Percentiles rank a stretch among this genome's conserved stretches.
Conservation (phyloP, 805 yeast species). For the Ogataea neopini region DNA sequence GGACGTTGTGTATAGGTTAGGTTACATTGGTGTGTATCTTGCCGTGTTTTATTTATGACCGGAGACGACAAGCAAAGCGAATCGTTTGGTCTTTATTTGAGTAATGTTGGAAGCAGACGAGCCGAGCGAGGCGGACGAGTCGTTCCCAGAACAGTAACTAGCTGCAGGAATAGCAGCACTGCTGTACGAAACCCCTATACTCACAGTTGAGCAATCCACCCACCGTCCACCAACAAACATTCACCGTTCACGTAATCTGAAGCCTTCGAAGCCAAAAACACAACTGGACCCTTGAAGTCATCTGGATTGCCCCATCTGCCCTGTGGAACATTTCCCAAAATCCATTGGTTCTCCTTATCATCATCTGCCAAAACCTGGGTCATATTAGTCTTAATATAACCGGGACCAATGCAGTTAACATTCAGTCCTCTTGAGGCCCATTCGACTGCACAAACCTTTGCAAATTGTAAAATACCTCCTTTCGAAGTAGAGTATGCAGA, state of each 20-base stretch:
- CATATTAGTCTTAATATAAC: slow-evolving; percentile 50
- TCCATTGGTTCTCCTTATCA: slow-evolving; percentile 28
- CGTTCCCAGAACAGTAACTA: no score
- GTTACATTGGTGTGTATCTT: no score
- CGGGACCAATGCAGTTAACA: slow-evolving; percentile 53
- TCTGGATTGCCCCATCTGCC: slow-evolving; percentile 51
- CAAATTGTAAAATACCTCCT: slow-evolving; percentile 40
- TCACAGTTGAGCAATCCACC: slow-evolving; percentile 40
- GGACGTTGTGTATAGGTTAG: no score
- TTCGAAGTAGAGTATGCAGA: slow-evolving; percentile 46
- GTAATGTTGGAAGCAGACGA: no score
- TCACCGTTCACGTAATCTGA: slow-evolving; percentile 54
- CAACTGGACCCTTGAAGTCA: slow-evolving; percentile 46
- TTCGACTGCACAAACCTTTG: slow-evolving; percentile 43
- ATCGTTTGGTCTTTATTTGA: no score
- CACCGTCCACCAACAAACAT: slow-evolving; percentile 55
- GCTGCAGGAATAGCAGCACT: no score
- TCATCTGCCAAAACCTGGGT: slow-evolving; percentile 34
- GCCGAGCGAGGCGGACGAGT: no score
- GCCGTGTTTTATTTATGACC: not conserved
- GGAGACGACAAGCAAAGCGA: not conserved
- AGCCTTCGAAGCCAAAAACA: slow-evolving; percentile 51
- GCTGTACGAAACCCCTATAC: no score
- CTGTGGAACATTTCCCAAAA: slow-evolving; percentile 43
- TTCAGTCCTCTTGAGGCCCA: slow-evolving; percentile 46